Base-by-base conservation (phyloP, 805 yeast species). In the Suhomyces faveliae region DNA sequence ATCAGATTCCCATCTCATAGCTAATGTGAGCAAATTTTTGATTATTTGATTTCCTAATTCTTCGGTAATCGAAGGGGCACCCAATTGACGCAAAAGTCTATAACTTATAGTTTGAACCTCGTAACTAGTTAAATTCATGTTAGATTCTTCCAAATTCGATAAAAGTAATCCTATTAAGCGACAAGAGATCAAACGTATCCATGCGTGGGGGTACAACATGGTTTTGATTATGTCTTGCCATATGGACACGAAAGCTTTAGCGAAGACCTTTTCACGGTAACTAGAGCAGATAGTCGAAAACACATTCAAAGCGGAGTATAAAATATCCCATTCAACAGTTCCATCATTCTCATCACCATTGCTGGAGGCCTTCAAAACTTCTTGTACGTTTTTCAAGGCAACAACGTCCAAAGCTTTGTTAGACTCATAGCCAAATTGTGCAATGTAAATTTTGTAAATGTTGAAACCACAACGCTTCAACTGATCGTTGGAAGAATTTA, bases 121-220 rank as follows among this genome's bases (percentile, higher is more conserved):
- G 23, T 70, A 66, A 20, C 68, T 68, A 2, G 69, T 52, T 2
- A 72, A 22, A 19, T 54, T 57, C 38, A 83, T 71, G 2, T 67
- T 52, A 29, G 71, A 48, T 12, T 60, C 56, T 29, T 70, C 67
- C 39, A 68, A 42, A 43, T 76, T 72, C 7, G 76, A 58, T 47
- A 87, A 68, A 43, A 86, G 60, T 1, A 66, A 58, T 1, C 85
- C 83, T 35, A 83, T 62, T 27, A 89, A 68, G 45, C 91, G 73
- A 5, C 84, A 68, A 1, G 95, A 71, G 4, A 78, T 68, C 49
- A 86, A 72, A 57, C 97, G 80, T 5, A 91, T 86, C 98, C 98
- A 91, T 1, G 94, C 76, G 65, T 91, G 97, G 2, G 97, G 97
- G 62, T 80, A 91, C 44, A 91, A 70, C 46, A 90, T 72, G 23